Base-by-base conservation (phyloP, 140 eudicot species). In the Erigeron philadelphicus region DNA sequence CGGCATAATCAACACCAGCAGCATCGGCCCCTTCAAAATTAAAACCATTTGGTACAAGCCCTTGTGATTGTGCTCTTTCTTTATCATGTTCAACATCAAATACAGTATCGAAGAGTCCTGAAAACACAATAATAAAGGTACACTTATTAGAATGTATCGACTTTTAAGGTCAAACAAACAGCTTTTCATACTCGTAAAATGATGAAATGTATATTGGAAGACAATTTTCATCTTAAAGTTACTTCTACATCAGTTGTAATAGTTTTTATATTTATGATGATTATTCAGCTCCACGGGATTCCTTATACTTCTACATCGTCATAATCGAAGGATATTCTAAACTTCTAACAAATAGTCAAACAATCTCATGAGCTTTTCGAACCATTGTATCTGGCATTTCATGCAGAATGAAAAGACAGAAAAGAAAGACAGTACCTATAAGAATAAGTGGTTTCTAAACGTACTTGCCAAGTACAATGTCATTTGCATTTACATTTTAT, bases 1-100 rank as follows among this genome's bases (percentile, higher is more conserved):
- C 85, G 49, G 98, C 98, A 77, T 93, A 93, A 81, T 93, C 98
- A 41, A 93, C 95, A 70, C 98, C 98, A 73, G 87, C 89, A 55
- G 94, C 88, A 83, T 93, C 98, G 49, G 98, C 96, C 45, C 95
- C 96, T 72, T 93, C 90, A 49, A 93, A 93, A 77, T 76, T 93
- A 74, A 93, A 93, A 38, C 98, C 98, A 72, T 93, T 93, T 45
- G 96, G 95, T 73, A 78, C 88, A 57, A 93, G 88, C 61, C 98
- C 98, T 52, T 77, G 83, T 42, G 88, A 79, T 76, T 83, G 79
- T 55, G 98, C 96, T 80, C 98, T 81, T 77, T 93, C 98, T 80
- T 86, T 85, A 71, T 93, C 98, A 71, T 93, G 96, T 65, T 93
- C 98, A 67, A 93, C 95, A 21, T 93, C 98, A 71, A 86, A 89